A percentile compares a stretch with the other conserved stretches of the same genome.
phyloP scores from a whole-genome alignment of 495 filamentous ascomycete species.

The Ascodesmis nigricans region DNA sequence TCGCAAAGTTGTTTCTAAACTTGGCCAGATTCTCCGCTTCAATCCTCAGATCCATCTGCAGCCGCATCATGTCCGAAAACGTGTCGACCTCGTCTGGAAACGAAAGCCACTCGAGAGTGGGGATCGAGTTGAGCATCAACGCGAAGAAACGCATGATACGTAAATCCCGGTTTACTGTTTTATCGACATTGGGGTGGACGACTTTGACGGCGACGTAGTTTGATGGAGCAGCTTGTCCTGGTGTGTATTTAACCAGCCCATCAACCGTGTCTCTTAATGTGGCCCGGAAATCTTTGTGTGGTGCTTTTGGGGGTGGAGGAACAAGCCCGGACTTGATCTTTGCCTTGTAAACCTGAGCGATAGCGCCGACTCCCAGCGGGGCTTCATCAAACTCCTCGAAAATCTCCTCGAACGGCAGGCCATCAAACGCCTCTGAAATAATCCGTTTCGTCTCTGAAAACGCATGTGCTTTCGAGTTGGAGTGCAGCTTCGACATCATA shows the following conservation, averaged over 20 bases:
- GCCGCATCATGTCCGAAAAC: conserved; percentile 96
- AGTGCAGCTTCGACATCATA: conserved; percentile 88
- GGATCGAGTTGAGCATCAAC: conserved; percentile 57
- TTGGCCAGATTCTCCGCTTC: conserved; percentile 73
- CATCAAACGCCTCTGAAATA: conserved; percentile 59
- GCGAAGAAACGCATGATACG: conserved; percentile 92
- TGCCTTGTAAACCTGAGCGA: conserved; percentile 94
- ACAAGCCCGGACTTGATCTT: conserved; percentile 62
- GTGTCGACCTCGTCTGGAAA: conserved; percentile 84
- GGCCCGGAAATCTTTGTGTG: conserved; percentile 33
- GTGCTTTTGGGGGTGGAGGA: conserved; percentile 28
- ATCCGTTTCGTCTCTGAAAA: conserved; percentile 57
- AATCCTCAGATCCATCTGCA: conserved; percentile 88
- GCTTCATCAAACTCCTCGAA: conserved; percentile 91
- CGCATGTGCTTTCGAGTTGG: conserved; percentile 78
- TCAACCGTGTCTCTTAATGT: conserved; percentile 65
- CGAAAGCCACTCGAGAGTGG: conserved; percentile 93
- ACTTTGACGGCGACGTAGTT: conserved; percentile 94
- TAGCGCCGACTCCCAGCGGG: conserved; percentile 83
- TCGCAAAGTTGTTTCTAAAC: conserved; percentile 79
- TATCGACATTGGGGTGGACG: conserved; percentile 75
- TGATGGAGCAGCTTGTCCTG: conserved; percentile 57
- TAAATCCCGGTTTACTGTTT: conserved; percentile 68
- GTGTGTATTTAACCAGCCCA: conserved; percentile 60
- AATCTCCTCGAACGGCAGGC: conserved; percentile 62